Conservation (phyloP, 108 stramenopile species). For the Cylindrotheca closterium region DNA sequence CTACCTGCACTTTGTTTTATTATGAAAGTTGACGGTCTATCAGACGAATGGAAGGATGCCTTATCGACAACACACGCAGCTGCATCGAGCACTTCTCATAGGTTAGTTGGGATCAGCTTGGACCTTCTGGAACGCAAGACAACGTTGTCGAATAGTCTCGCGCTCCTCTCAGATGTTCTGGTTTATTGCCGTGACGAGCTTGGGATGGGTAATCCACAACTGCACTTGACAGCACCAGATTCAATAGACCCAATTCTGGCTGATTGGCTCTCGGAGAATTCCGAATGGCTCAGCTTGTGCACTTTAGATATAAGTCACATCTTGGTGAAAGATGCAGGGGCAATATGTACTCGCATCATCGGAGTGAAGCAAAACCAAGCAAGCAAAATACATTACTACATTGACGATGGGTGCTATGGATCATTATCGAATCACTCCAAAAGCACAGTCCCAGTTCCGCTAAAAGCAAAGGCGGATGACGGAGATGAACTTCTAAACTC, state of each 20-base stretch:
- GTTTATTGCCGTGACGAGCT: background rate
- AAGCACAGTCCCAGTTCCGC: conserved; percentile 10
- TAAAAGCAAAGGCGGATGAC: background rate
- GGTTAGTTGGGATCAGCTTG: conserved; percentile 4
- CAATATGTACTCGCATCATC: conserved; percentile 49
- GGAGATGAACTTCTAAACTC: background rate
- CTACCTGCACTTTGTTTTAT: background rate
- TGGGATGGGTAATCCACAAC: background rate
- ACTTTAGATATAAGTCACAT: conserved; percentile 33
- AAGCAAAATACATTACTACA: conserved; percentile 31
- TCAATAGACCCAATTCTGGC: conserved; percentile 6
- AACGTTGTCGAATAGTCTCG: background rate
- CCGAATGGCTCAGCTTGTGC: background rate
- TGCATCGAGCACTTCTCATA: background rate
- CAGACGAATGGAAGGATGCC: background rate
- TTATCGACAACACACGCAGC: background rate
- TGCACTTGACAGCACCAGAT: conserved; percentile 1
- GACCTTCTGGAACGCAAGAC: background rate
- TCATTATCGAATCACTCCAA: conserved; percentile 30
- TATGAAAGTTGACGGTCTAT: background rate
- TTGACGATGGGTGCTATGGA: conserved; percentile 59
- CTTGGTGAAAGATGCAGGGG: conserved; percentile 33
- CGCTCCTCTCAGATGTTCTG: background rate
- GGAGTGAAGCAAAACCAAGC: conserved; percentile 26
- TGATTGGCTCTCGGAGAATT: conserved; percentile 5